A percentile compares a stretch with the other conserved stretches of the same genome.
Evolutionary conservation across 139 green algal species (phyloP).

Genomic region (Chlamydomonas incerta): DNA sequence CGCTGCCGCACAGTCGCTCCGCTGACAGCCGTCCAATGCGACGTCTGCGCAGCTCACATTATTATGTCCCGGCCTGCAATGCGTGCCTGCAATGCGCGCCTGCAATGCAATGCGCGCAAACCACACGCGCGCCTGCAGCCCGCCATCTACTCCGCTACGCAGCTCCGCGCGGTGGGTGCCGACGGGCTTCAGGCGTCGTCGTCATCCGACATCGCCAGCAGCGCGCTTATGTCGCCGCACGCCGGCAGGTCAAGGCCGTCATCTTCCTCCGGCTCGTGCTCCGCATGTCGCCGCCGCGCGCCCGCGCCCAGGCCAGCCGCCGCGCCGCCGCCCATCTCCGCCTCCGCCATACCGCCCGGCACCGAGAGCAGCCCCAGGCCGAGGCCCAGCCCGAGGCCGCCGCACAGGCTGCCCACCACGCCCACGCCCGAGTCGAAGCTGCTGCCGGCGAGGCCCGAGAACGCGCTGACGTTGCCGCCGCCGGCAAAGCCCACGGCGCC

Average conservation of each 20-base stretch:
- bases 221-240: conserved; percentile 48
- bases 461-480: too few relatives aligned
- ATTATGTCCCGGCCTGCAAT: too few relatives aligned
- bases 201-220: conserved; percentile 53
- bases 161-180: too few relatives aligned
- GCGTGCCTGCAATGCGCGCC: too few relatives aligned
- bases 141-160: too few relatives aligned
- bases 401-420: conserved; percentile 15
- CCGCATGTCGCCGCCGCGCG: not conserved
- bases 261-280: not conserved
- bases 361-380: not conserved
- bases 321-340: not conserved
- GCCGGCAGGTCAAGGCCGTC: conserved; percentile 29
- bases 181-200: conserved; percentile 40
- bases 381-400: conserved; percentile 6
- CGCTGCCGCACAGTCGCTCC: too few relatives aligned
- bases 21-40: too few relatives aligned
- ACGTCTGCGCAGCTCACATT: too few relatives aligned
- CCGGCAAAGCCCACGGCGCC: too few relatives aligned
- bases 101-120: too few relatives aligned
- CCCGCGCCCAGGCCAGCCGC: too few relatives aligned
- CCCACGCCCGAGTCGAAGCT: not conserved
- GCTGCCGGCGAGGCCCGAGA: not conserved
- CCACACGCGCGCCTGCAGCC: too few relatives aligned
- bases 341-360: not conserved